Evolutionary conservation across 176 grass and related monocot species (phyloP), one percentile per base, ranked within the genome.

Genomic region (Carex scoparia): DNA sequence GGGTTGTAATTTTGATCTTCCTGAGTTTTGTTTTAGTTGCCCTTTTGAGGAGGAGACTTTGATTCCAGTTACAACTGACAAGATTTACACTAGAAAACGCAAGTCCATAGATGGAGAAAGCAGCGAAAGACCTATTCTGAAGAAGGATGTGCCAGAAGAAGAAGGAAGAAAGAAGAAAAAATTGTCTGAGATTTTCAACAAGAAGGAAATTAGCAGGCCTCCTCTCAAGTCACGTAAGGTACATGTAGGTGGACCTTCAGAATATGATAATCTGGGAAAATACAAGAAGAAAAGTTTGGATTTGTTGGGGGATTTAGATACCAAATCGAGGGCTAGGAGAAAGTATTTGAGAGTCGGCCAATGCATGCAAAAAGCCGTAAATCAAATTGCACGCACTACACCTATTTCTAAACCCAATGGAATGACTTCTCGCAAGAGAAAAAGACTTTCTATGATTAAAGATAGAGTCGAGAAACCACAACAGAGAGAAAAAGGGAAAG

Each of bases 231-330:
- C 5, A 53, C 10, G 0, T 55, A 83, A 83, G 14, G 81, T 67
- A 48, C 27, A 27, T 32, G 59, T 83, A 31, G 81, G 81, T 33
- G 81, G 81, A 32, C 81, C 81, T 16, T 35, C 15, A 2, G 84
- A 32, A 65, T 86, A 58, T 48, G 65, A 72, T 64, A 53, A 51
- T 48, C 67, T 23, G 0, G 84, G 61, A 14, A 57, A 88, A 60
- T 86, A 81, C 80, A 94, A 91, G 84, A 87, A 91, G 81, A 91
- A 87, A 86, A 92, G 88, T 60, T 87, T 94, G 67, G 69, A 91
- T 81, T 92, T 79, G 3, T 53, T 84, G 51, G 90, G 83, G 23
- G 84, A 88, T 58, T 80, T 92, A 33, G 87, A 77, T 69, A 90
- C 84, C 69, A 87, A 67, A 8, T 69, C 69, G 10, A 48, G 55